Evolutionary conservation across 192 early-diverging fungal species (phyloP).

Genomic region (Backusella morwellensis): DNA sequence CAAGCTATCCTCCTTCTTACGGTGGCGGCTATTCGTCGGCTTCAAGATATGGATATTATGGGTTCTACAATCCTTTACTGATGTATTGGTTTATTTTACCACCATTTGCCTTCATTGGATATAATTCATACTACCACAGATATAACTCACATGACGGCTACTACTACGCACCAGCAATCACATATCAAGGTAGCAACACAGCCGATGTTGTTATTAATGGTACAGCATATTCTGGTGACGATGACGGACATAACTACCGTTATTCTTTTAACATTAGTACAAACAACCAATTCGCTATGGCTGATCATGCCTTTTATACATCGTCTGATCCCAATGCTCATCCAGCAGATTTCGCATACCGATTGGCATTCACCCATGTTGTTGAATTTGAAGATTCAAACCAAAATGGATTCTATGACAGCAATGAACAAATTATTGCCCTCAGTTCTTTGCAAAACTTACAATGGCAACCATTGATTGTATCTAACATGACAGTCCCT

Average conservation of each 20-base stretch:
- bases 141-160: slow-evolving; percentile 28
- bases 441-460: slow-evolving; percentile 20
- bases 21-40: slow-evolving; percentile 24
- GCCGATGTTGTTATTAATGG: slow-evolving; percentile 30
- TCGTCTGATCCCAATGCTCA: slow-evolving; percentile 24
- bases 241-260: slow-evolving; percentile 24
- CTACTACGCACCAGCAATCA: slow-evolving; percentile 33
- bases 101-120: slow-evolving; percentile 24
- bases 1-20: slow-evolving; percentile 27
- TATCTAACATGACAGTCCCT: slow-evolving; percentile 23
- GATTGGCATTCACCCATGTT: slow-evolving; percentile 24
- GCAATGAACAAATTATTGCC: slow-evolving; percentile 19
- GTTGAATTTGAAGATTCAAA: slow-evolving; percentile 35
- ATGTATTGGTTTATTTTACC: slow-evolving; percentile 31
- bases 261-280: slow-evolving; percentile 21
- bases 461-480: slow-evolving; percentile 21
- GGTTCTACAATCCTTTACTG: slow-evolving; percentile 29
- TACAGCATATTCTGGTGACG: slow-evolving; percentile 16
- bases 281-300: slow-evolving; percentile 11
- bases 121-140: slow-evolving; percentile 24
- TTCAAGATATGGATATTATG: slow-evolving; percentile 26
- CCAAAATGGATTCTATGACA: slow-evolving; percentile 33
- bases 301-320: slow-evolving; percentile 29
- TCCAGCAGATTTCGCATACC: slow-evolving; percentile 36
- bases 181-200: slow-evolving; percentile 13